Conservation (phyloP, 2,329 filamentous ascomycete genomes). For the Pseudohalonectria lignicola region DNA sequence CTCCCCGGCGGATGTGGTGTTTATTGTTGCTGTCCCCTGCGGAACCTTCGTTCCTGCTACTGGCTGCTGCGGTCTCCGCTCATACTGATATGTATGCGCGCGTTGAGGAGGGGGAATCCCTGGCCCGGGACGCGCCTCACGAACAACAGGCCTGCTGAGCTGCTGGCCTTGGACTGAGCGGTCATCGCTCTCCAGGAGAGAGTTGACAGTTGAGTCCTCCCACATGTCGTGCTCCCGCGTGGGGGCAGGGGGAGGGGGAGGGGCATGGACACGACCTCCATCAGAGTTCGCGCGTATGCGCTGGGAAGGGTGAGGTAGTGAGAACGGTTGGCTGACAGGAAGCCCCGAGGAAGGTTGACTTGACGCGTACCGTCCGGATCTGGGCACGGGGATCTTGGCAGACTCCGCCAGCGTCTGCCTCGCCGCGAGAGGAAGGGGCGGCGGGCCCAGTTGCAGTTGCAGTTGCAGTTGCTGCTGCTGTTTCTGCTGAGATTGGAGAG, state of each 20-base stretch:
- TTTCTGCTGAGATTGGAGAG: not conserved
- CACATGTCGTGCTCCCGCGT: slow-evolving; percentile 17
- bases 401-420: slow-evolving; percentile 18
- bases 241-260: slow-evolving; percentile 6
- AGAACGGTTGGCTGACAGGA: not conserved
- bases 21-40: not conserved
- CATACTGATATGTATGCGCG: too few relatives aligned
- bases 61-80: slow-evolving; percentile 7
- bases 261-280: slow-evolving; percentile 7
- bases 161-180: too few relatives aligned
- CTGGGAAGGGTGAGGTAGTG: slow-evolving; percentile 5
- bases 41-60: not conserved
- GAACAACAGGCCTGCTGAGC: too few relatives aligned
- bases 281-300: slow-evolving; percentile 12
- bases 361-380: slow-evolving; percentile 15
- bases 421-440: slow-evolving; percentile 17
- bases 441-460: slow-evolving; percentile 4
- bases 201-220: slow-evolving; percentile 24
- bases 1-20: slow-evolving; percentile 1
- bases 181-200: slow-evolving; percentile 12
- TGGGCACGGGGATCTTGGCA: slow-evolving; percentile 23
- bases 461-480: slow-evolving; percentile 4
- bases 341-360: slow-evolving; percentile 12
- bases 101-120: too few relatives aligned
- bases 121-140: too few relatives aligned